Conservation (phyloP, 768 basidiomycete genomes). For the Lactarius hatsudake region DNA sequence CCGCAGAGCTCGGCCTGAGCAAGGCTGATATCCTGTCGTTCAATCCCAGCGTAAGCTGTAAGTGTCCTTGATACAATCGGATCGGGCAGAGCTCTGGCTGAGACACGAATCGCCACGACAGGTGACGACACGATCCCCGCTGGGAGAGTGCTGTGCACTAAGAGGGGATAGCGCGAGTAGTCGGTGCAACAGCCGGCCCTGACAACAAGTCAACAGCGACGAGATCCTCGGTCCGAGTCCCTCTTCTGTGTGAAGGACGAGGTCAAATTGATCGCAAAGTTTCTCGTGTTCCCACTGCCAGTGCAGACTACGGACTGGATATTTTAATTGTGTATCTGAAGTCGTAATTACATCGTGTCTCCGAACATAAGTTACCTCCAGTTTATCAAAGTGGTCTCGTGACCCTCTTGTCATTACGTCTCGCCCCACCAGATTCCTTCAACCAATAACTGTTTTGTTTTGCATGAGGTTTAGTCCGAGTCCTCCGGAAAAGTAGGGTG, state of each 20-base stretch:
- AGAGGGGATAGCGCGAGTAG: too few relatives aligned
- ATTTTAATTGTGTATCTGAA: not conserved
- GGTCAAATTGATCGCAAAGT: not conserved
- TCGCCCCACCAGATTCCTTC: too few relatives aligned
- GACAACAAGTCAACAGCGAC: not conserved
- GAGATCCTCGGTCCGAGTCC: not conserved
- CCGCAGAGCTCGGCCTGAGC: not conserved
- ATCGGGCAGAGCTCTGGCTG: not conserved
- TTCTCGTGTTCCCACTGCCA: not conserved
- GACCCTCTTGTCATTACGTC: too few relatives aligned
- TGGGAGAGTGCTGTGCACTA: not conserved
- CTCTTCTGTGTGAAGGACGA: not conserved
- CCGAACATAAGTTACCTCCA: too few relatives aligned
- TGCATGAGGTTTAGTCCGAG: too few relatives aligned
- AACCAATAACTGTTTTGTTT: too few relatives aligned
- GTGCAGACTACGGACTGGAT: too few relatives aligned
- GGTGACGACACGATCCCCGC: not conserved
- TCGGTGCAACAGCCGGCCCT: not conserved
- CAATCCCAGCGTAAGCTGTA: slow-evolving; percentile 12
- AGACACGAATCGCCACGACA: not conserved
- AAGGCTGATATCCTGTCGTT: not conserved
- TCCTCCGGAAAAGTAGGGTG: too few relatives aligned
- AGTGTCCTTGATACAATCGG: not conserved
- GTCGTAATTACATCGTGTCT: not conserved
- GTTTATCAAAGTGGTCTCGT: too few relatives aligned